A percentile compares a stretch with the other conserved stretches of the same genome.
phyloP scores from a whole-genome alignment of 805 yeast genomes.

The Barnettozyma californica region DNA sequence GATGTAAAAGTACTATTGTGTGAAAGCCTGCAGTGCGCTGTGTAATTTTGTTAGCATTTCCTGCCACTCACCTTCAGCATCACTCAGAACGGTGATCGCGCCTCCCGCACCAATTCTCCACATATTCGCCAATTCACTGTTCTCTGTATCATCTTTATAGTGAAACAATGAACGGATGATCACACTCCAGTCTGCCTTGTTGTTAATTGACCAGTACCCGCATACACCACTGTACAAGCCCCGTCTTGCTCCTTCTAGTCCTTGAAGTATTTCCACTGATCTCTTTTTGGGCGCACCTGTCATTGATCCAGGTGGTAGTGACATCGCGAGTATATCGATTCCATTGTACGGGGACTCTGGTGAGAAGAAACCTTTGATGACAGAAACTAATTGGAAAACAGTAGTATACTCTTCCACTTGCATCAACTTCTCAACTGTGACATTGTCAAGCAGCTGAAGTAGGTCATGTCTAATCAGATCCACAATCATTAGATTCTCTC shows the following conservation, averaged over 20 bases:
- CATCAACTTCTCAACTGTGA: constrained; percentile 77
- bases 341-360: constrained; percentile 44
- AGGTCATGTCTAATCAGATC: constrained; percentile 93
- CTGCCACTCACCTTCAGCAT: constrained; percentile 81
- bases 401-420: constrained; percentile 87
- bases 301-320: constrained; percentile 98
- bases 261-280: constrained; percentile 76
- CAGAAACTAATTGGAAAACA: constrained; percentile 88
- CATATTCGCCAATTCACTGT: constrained; percentile 24
- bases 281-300: constrained; percentile 98
- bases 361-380: constrained; percentile 54
- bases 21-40: constrained; percentile 72
- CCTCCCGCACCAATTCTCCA: constrained; percentile 99
- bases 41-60: constrained; percentile 81
- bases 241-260: constrained; percentile 37
- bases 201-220: constrained; percentile 90
- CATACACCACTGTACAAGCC: constrained; percentile 93
- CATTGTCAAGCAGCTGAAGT: constrained; percentile 57
- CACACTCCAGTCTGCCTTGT: constrained; percentile 94
- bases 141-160: constrained; percentile 44
- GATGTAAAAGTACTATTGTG: not conserved
- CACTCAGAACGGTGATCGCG: constrained; percentile 87
- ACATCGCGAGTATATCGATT: constrained; percentile 66
- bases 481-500: constrained; percentile 95
- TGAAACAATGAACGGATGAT: constrained; percentile 79